These are phyloP conservation scores for Xylaria bambusicola DNA, from an alignment of 495 filamentous ascomycete species.

Conservation along the genomic window DNA sequence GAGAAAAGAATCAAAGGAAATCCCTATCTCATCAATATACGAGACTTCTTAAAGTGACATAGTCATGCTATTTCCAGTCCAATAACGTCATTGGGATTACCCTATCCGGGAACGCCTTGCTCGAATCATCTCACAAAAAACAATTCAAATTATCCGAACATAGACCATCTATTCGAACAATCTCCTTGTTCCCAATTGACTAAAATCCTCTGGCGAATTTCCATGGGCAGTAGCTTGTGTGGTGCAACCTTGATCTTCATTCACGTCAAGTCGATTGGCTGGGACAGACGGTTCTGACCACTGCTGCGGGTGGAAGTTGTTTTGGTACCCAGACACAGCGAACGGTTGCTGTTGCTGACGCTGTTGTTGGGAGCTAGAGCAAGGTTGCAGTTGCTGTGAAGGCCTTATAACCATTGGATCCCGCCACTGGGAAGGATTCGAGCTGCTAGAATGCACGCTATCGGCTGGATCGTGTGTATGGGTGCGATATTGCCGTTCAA, in stretches of 20 bases:
- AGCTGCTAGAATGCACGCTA: constrained; percentile 13
- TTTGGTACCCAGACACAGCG: constrained; percentile 12
- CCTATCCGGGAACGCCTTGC: constrained; percentile 14
- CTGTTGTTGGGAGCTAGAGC: constrained; percentile 16
- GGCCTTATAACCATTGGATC: constrained; percentile 14
- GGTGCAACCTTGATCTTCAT: constrained; percentile 21
- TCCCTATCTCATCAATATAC: too few relatives aligned
- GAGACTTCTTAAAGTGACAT: neutral
- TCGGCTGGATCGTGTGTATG: constrained; percentile 13
- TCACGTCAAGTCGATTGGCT: constrained; percentile 16
- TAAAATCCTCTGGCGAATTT: constrained; percentile 15
- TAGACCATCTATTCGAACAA: neutral
- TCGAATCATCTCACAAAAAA: neutral
- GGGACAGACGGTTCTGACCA: constrained; percentile 17
- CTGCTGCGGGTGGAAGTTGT: constrained; percentile 10
- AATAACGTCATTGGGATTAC: neutral
- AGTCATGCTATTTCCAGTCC: neutral
- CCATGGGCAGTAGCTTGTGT: constrained; percentile 22
- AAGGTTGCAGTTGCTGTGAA: constrained; percentile 14
- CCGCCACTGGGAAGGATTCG: constrained; percentile 19
- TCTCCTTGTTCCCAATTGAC: neutral
- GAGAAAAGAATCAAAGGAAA: too few relatives aligned
- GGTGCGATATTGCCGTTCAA: constrained; percentile 20
- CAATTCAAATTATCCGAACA: neutral
- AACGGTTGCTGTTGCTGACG: too few relatives aligned